These are phyloP conservation scores for Plantago major DNA, from an alignment of 257 asterid genomes.

Conservation along the genomic window DNA sequence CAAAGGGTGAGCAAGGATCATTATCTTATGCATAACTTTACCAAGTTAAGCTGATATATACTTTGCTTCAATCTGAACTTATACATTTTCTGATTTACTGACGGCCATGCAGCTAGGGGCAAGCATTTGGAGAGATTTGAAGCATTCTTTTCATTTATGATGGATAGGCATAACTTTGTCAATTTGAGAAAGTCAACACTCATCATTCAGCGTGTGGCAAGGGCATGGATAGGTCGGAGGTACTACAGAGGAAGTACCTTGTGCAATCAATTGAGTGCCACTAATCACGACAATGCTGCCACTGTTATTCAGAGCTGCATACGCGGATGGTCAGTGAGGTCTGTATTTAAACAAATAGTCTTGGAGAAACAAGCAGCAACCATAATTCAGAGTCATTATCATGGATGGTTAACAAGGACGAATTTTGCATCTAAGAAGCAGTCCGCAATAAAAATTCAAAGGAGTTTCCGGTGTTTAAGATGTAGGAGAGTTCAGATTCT, in stretches of 20 bases:
- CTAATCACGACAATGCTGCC: slow-evolving; percentile 29
- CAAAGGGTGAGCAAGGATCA: slow-evolving; percentile 30
- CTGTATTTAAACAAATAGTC: slow-evolving; percentile 21
- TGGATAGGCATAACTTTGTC: slow-evolving; percentile 56
- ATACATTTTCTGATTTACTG: slow-evolving; percentile 25
- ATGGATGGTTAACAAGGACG: slow-evolving; percentile 54
- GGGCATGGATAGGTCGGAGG: slow-evolving; percentile 46
- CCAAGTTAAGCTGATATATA: neutral
- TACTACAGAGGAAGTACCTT: slow-evolving; percentile 17
- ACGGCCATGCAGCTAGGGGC: slow-evolving; percentile 42
- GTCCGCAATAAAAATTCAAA: slow-evolving; percentile 52
- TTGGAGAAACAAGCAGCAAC: slow-evolving; percentile 39
- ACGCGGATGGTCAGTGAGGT: slow-evolving; percentile 30
- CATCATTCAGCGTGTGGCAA: slow-evolving; percentile 55
- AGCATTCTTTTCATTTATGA: slow-evolving; percentile 29
- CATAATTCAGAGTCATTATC: slow-evolving; percentile 54
- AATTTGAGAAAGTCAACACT: slow-evolving; percentile 41
- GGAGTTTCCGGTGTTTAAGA: slow-evolving; percentile 36
- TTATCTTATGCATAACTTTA: slow-evolving; percentile 31
- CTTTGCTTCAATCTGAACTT: slow-evolving; percentile 13
- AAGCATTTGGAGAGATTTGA: slow-evolving; percentile 30
- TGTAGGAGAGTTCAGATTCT: slow-evolving; percentile 35
- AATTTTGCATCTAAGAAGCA: slow-evolving; percentile 36
- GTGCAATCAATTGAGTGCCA: slow-evolving; percentile 17
- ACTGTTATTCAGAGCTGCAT: slow-evolving; percentile 32